phyloP scores from a whole-genome alignment of 1,284 basidiomycete genomes.

The Ustilago hordei region DNA sequence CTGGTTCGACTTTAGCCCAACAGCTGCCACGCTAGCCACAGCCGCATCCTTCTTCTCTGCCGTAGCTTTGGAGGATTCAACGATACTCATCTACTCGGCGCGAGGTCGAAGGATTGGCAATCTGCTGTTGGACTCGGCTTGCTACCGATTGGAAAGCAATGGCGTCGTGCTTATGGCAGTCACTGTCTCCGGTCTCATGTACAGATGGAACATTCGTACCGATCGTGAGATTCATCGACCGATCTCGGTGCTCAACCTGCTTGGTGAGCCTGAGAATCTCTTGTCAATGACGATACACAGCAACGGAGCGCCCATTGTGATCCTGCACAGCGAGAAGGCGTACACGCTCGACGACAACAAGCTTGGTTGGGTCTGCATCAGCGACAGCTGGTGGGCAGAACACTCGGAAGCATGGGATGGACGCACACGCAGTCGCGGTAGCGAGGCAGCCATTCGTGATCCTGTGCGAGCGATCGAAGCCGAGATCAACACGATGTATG shows the following conservation, averaged over 20 bases:
- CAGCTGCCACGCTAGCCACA: conserved; percentile 77
- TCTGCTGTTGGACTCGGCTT: conserved; percentile 52
- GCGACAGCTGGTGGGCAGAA: conserved; percentile 59
- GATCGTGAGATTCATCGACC: conserved; percentile 52
- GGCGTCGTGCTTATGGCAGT: conserved; percentile 58
- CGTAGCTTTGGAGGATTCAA: conserved; percentile 67
- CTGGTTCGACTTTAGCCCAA: conserved; percentile 88
- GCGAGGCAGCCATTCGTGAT: conserved; percentile 47
- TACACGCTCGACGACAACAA: conserved; percentile 61
- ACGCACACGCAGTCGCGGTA: conserved; percentile 47
- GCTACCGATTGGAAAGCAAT: conserved; percentile 52
- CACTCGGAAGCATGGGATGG: conserved; percentile 63
- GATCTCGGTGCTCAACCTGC: conserved; percentile 52
- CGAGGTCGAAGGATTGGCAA: conserved; percentile 56
- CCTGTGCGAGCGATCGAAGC: conserved; percentile 61
- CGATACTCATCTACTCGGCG: conserved; percentile 57
- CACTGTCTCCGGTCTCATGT: conserved; percentile 50
- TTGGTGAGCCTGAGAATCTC: conserved; percentile 51
- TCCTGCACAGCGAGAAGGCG: conserved; percentile 58
- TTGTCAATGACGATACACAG: conserved; percentile 53
- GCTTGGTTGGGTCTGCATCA: conserved; percentile 57
- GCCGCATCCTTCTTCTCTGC: conserved; percentile 80
- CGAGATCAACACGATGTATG: conserved; percentile 60
- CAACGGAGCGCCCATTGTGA: conserved; percentile 71
- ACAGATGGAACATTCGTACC: conserved; percentile 58